Evolutionary conservation across 768 basidiomycete species (phyloP).

Genomic region (Leccinellum rugosiceps): DNA sequence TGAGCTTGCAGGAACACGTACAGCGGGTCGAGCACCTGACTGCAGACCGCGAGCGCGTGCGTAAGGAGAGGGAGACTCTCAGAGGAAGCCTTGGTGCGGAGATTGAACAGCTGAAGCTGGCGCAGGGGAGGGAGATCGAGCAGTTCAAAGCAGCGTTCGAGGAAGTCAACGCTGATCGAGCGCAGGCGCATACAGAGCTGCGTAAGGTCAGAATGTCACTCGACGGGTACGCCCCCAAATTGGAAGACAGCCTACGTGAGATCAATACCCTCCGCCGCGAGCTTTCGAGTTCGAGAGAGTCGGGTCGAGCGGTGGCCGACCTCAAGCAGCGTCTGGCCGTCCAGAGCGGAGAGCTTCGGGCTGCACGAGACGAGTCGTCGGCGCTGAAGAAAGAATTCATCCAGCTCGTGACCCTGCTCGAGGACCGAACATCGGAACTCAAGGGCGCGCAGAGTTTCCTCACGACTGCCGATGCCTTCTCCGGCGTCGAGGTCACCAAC

Average conservation of each 20-base stretch:
- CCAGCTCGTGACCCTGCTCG: slow-evolving; percentile 31
- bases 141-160: slow-evolving; percentile 21
- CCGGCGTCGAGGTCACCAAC: slow-evolving; percentile 13
- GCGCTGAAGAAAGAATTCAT: slow-evolving; percentile 26
- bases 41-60: slow-evolving; percentile 23
- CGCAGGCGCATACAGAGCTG: slow-evolving; percentile 21
- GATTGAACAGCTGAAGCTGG: slow-evolving; percentile 19
- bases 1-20: slow-evolving; percentile 17
- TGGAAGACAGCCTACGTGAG: slow-evolving; percentile 19
- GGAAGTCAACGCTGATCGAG: slow-evolving; percentile 21
- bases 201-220: slow-evolving; percentile 18
- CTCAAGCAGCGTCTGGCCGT: slow-evolving; percentile 16
- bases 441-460: slow-evolving; percentile 46
- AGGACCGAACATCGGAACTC: slow-evolving; percentile 42
- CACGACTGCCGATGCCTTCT: slow-evolving; percentile 36
- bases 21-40: slow-evolving; percentile 20
- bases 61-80: slow-evolving; percentile 23
- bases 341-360: slow-evolving; percentile 21
- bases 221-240: slow-evolving; percentile 13
- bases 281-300: slow-evolving; percentile 13
- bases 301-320: slow-evolving; percentile 5
- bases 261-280: slow-evolving; percentile 17
- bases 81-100: slow-evolving; percentile 16
- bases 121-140: slow-evolving; percentile 14
- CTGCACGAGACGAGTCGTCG: slow-evolving; percentile 28